phyloP scores from a whole-genome alignment of 768 basidiomycete genomes.

The Porpolomopsis calyptriformis region DNA sequence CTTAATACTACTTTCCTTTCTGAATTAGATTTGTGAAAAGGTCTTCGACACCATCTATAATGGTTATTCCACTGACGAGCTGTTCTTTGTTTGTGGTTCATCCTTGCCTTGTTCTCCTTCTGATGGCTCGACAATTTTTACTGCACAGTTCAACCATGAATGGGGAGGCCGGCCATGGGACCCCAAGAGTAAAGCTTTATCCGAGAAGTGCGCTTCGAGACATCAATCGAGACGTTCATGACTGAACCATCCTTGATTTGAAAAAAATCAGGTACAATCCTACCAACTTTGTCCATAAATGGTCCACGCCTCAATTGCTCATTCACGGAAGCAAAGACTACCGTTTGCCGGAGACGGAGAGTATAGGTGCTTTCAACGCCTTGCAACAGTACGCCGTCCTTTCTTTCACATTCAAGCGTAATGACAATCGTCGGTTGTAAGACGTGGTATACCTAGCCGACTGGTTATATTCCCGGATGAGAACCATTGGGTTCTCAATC shows the following conservation, averaged over 20 bases:
- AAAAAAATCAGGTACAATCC: constrained; percentile 69
- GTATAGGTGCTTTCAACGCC: constrained; percentile 77
- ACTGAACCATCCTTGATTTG: not conserved
- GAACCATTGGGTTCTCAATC: constrained; percentile 86
- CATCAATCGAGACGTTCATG: not conserved
- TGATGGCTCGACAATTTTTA: not conserved
- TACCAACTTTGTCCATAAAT: constrained; percentile 68
- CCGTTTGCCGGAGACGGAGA: constrained; percentile 75
- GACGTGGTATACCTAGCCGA: constrained; percentile 61
- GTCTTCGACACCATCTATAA: constrained; percentile 71
- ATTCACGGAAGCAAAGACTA: constrained; percentile 88
- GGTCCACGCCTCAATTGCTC: constrained; percentile 76
- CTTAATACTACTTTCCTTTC: not conserved
- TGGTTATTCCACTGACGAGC: constrained; percentile 84
- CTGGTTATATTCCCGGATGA: constrained; percentile 82
- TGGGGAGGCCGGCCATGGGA: constrained; percentile 82
- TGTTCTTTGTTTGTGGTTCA: constrained; percentile 69
- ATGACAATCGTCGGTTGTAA: constrained; percentile 17
- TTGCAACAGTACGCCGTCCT: constrained; percentile 57
- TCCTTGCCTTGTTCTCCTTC: not conserved
- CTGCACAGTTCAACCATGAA: constrained; percentile 66
- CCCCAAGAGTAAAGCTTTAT: constrained; percentile 37
- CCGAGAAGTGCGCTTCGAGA: constrained; percentile 38
- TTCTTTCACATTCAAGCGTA: not conserved
- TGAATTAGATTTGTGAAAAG: constrained; percentile 20